Percentiles rank a stretch among this genome's conserved stretches.
These are phyloP conservation scores for Verticillium albo-atrum DNA, from an alignment of 2,329 filamentous ascomycete species.

Conservation along the genomic window DNA sequence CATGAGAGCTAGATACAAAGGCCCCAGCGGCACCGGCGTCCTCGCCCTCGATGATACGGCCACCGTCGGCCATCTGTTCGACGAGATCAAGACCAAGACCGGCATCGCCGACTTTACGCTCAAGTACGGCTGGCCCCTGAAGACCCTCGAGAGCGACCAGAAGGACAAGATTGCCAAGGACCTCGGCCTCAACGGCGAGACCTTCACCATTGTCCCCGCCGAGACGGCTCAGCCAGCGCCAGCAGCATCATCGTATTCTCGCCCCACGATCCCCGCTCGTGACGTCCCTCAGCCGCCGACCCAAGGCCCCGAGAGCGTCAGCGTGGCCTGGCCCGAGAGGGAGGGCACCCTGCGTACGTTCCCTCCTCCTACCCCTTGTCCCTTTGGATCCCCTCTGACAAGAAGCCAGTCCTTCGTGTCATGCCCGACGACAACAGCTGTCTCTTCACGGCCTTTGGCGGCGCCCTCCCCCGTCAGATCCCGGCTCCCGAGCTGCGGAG, in stretches of 20 bases:
- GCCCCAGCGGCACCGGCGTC: constrained; percentile 67
- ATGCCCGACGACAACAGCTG: constrained; percentile 98
- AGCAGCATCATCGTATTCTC: constrained; percentile 3
- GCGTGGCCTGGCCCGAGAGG: constrained; percentile 43
- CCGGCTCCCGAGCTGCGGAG: constrained; percentile 59
- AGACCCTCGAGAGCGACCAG: constrained; percentile 58
- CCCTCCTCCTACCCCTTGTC: neutral
- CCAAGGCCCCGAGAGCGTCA: constrained; percentile 24
- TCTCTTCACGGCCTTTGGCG: constrained; percentile 85
- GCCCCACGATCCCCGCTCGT: neutral
- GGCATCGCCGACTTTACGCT: constrained; percentile 64
- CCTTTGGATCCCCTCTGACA: constrained; percentile 28
- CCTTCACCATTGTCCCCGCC: constrained; percentile 42
- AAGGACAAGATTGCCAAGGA: constrained; percentile 41
- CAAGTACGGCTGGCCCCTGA: constrained; percentile 82
- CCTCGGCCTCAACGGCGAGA: constrained; percentile 44
- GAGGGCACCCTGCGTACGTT: constrained; percentile 46
- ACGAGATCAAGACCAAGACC: constrained; percentile 59
- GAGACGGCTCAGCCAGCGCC: constrained; percentile 19
- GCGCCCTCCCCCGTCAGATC: constrained; percentile 61
- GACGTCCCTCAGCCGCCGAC: constrained; percentile 5
- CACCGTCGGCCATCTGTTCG: constrained; percentile 57
- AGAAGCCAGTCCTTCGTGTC: constrained; percentile 67
- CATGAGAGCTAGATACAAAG: constrained; percentile 74
- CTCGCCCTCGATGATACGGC: constrained; percentile 66